Conservation (phyloP, 352 stramenopile genomes). For the Phytophthora europaea region DNA sequence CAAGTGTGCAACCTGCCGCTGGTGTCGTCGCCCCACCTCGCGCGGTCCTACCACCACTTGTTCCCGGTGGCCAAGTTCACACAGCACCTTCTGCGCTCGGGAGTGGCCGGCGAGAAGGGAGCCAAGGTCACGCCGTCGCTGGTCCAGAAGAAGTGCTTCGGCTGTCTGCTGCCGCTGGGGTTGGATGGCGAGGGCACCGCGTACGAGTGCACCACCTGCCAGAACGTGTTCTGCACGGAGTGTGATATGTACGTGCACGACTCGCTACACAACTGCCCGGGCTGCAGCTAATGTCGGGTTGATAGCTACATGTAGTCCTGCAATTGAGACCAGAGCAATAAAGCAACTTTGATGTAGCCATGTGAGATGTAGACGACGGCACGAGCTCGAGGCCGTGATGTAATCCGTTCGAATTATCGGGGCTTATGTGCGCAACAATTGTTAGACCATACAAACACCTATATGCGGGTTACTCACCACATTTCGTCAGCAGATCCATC, state of each 20-base stretch:
- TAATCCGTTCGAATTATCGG: slow-evolving; percentile 18
- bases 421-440: neutral
- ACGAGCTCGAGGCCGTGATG: slow-evolving; percentile 6
- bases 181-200: slow-evolving; percentile 58
- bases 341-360: slow-evolving; percentile 27
- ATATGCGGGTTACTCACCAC: slow-evolving; percentile 20
- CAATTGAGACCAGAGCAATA: neutral
- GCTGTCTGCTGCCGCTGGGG: slow-evolving; percentile 72
- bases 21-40: slow-evolving; percentile 97
- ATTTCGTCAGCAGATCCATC: slow-evolving; percentile 20
- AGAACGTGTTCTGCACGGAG: slow-evolving; percentile 95
- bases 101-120: slow-evolving; percentile 28
- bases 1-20: slow-evolving; percentile 97
- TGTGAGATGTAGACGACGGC: slow-evolving; percentile 13
- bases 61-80: slow-evolving; percentile 97
- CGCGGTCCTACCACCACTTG: slow-evolving; percentile 98
- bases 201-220: slow-evolving; percentile 92
- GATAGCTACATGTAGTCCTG: slow-evolving; percentile 1
- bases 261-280: slow-evolving; percentile 98
- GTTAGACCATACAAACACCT: slow-evolving; percentile 8
- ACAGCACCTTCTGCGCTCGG: slow-evolving; percentile 63
- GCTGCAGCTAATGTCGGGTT: slow-evolving; percentile 75
- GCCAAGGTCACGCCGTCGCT: slow-evolving; percentile 26
- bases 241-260: slow-evolving; percentile 99
- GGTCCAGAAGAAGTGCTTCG: slow-evolving; percentile 77